Evolutionary conservation across 1,139 yeast species (phyloP), one percentile per base, ranked within the genome.

Genomic region (Wickerhamiella pararugosa): DNA sequence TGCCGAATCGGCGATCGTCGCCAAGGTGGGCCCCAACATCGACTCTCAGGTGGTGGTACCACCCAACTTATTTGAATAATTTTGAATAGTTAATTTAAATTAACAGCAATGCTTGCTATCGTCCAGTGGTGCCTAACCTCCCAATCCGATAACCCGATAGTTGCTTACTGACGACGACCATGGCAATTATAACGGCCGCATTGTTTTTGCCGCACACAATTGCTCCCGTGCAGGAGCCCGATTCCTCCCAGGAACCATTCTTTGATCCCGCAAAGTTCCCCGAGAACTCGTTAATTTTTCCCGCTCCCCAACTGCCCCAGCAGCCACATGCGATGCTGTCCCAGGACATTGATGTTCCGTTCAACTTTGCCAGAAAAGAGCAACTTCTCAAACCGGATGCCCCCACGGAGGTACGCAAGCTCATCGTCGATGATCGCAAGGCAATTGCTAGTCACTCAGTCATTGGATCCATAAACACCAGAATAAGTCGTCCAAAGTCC

Each of bases 301-400:
- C 45, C 21, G 10, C 36, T 7, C 15, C 37, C n/a, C 42, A 40
- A 25, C 31, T 40, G 34, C 42, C 31, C 25, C 34, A 40, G 21
- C 38, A 34, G 11, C 37, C 35, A 7, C 38, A 40, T 34, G 25
- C 35, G 11, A 36, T 28, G 28, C 39, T 34, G 46, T 40, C 35
- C 30, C 42, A 15, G 37, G 39, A 30, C 34, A 41, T 10, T 1
- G 47, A 49, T 11, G 43, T 50, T n/a, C 53, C 53, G 5, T 50
- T 50, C 34, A 51, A 50, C 34, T 47, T 49, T 33, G 49, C 45
- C 21, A 11, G 45, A 3, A 39, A 35, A 15, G 33, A 41, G 15
- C 29, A 31, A 21, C 11, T 21, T 7, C 35, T 15, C 3, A 10
- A 11, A 5, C 30, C 25, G 21, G 10, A 34, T 9, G 25, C 37